phyloP scores from a whole-genome alignment of 768 basidiomycete genomes.

The Termitomyces sp. region DNA sequence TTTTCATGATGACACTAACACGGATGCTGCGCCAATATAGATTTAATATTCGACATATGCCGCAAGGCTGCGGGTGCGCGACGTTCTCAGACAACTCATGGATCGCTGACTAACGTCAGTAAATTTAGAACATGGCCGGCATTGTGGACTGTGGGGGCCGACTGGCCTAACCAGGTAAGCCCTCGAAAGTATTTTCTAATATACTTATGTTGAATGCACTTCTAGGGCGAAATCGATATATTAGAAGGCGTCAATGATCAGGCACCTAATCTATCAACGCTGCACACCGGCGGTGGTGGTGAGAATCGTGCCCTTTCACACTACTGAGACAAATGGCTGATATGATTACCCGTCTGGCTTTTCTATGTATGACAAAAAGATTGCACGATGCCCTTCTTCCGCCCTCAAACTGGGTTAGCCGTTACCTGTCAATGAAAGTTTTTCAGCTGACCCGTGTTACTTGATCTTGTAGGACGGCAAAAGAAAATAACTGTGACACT shows the following conservation, averaged over 20 bases:
- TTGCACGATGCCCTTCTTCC: slow-evolving; percentile 50
- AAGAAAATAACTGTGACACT: slow-evolving; percentile 46
- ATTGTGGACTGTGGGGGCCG: slow-evolving; percentile 48
- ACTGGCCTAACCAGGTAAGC: slow-evolving; percentile 44
- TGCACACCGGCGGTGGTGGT: slow-evolving; percentile 42
- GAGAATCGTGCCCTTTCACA: slow-evolving; percentile 37
- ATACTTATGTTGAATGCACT: background rate
- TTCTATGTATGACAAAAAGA: slow-evolving; percentile 22
- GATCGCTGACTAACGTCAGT: background rate
- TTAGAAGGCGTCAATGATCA: slow-evolving; percentile 41
- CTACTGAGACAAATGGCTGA: slow-evolving; percentile 34
- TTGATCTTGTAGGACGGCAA: slow-evolving; percentile 26
- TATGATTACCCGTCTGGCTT: background rate
- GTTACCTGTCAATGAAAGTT: background rate
- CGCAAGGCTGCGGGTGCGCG: slow-evolving; percentile 52
- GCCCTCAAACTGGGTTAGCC: slow-evolving; percentile 43
- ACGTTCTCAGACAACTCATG: background rate
- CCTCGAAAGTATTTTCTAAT: no score
- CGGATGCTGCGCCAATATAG: slow-evolving; percentile 13
- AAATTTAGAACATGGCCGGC: slow-evolving; percentile 46
- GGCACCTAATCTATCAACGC: slow-evolving; percentile 31
- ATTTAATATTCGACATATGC: slow-evolving; percentile 57
- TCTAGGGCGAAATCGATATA: slow-evolving; percentile 48
- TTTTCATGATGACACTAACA: background rate
- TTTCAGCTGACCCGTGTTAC: background rate